Evolutionary conservation across 805 yeast genomes (phyloP).

Genomic region (Saccharomycopsis sp.): DNA sequence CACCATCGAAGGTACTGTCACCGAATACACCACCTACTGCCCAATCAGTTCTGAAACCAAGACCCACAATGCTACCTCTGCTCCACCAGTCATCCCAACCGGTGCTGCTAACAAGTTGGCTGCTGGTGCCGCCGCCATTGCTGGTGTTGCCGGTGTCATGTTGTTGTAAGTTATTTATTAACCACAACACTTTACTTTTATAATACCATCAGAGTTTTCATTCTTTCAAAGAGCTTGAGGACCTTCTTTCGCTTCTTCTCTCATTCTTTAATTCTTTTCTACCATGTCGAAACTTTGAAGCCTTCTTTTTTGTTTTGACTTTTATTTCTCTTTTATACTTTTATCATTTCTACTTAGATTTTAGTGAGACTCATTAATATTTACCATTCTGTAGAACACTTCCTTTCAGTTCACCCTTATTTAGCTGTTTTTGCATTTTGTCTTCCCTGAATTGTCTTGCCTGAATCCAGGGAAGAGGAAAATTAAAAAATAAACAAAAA

Average conservation of each 20-base stretch:
- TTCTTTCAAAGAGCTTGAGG: too few species aligned
- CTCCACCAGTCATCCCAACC: constrained; percentile 14
- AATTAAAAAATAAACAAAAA: too few species aligned
- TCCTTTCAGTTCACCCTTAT: too few species aligned
- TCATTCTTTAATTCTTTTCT: neutral
- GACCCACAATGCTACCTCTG: constrained; percentile 3
- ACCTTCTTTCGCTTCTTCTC: neutral
- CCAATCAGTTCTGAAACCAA: constrained; percentile 21
- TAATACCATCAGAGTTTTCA: neutral
- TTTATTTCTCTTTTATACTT: neutral
- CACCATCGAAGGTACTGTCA: constrained; percentile 22
- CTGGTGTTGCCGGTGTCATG: constrained; percentile 21
- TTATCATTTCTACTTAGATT: neutral
- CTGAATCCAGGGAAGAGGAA: too few species aligned
- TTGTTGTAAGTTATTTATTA: constrained; percentile 20
- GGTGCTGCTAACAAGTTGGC: constrained; percentile 21
- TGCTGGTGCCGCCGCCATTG: constrained; percentile 21
- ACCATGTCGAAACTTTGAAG: neutral
- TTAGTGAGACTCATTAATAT: too few species aligned
- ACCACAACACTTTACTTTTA: too few species aligned
- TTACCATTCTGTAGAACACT: too few species aligned
- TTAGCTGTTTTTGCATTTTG: too few species aligned
- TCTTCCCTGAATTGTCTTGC: too few species aligned
- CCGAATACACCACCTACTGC: constrained; percentile 26
- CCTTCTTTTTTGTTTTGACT: neutral